A percentile compares a stretch with the other conserved stretches of the same genome.
These are phyloP conservation scores for Karstenula rhodostoma DNA, from an alignment of 2,329 filamentous ascomycete species.

Conservation along the genomic window DNA sequence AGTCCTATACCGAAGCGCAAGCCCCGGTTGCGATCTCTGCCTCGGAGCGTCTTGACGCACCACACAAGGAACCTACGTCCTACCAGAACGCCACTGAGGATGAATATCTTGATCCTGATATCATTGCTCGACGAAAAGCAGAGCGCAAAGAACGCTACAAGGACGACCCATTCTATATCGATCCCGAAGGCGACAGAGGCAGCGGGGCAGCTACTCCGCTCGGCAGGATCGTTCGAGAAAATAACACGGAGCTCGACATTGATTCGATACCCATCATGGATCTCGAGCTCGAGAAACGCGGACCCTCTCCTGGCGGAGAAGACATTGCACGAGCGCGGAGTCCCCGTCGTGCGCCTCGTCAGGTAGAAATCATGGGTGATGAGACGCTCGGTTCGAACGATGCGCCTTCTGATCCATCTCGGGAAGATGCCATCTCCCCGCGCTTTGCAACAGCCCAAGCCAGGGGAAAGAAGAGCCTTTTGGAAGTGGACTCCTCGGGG, in stretches of 20 bases:
- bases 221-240: slow-evolving; percentile 72
- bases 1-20: slow-evolving; percentile 30
- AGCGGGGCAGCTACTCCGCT: slow-evolving; percentile 77
- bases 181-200: slow-evolving; percentile 54
- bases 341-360: slow-evolving; percentile 43
- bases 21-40: slow-evolving; percentile 44
- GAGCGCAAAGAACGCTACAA: slow-evolving; percentile 83
- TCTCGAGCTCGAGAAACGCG: slow-evolving; percentile 70
- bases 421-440: slow-evolving; percentile 42
- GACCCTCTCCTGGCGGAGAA: slow-evolving; percentile 28
- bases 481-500: slow-evolving; percentile 87
- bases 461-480: slow-evolving; percentile 68
- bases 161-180: slow-evolving; percentile 97
- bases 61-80: slow-evolving; percentile 47
- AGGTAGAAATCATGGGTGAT: slow-evolving; percentile 57
- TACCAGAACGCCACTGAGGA: slow-evolving; percentile 58
- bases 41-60: slow-evolving; percentile 53
- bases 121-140: slow-evolving; percentile 74
- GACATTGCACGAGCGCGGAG: slow-evolving; percentile 33
- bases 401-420: slow-evolving; percentile 26
- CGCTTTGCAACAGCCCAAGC: slow-evolving; percentile 18
- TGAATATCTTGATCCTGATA: slow-evolving; percentile 74
- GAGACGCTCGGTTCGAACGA: slow-evolving; percentile 55
- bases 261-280: slow-evolving; percentile 97
- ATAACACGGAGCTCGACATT: slow-evolving; percentile 83